Conservation (phyloP, 441 rosid species). For the California macrophylla region DNA sequence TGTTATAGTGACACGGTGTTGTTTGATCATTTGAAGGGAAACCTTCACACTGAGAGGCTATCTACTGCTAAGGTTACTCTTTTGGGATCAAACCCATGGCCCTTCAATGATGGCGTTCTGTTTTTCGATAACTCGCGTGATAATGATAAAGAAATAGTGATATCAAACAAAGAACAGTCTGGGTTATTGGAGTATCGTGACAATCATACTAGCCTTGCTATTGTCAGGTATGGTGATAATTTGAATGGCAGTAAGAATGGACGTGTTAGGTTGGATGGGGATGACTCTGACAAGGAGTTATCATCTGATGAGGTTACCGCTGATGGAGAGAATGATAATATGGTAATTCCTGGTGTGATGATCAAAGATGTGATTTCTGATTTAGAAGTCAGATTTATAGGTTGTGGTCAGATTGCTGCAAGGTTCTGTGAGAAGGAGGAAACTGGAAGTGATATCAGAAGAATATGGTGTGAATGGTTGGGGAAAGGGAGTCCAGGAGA, state of each 20-base stretch:
- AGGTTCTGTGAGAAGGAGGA: conserved; percentile 43
- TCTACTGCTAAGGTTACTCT: conserved; percentile 63
- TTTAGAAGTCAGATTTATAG: conserved; percentile 45
- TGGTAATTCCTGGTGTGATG: conserved; percentile 46
- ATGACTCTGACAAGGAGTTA: conserved; percentile 2
- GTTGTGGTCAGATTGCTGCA: conserved; percentile 57
- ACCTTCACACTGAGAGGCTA: conserved; percentile 59
- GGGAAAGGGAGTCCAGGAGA: conserved; percentile 34
- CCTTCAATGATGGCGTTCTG: conserved; percentile 72
- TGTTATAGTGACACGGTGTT: conserved; percentile 66
- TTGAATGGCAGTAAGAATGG: conserved; percentile 11
- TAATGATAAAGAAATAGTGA: conserved; percentile 22
- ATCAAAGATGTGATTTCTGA: conserved; percentile 50
- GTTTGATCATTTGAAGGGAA: conserved; percentile 72
- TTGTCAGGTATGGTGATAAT: conserved; percentile 41
- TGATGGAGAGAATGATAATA: conserved; percentile 18
- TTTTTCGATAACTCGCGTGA: conserved; percentile 52
- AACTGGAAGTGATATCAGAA: conserved; percentile 32
- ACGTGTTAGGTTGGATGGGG: conserved; percentile 17
- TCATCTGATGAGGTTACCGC: conserved; percentile 9
- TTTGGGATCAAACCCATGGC: conserved; percentile 71
- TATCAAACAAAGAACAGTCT: conserved; percentile 16
- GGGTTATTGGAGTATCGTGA: conserved; percentile 26
- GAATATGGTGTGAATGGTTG: conserved; percentile 91
- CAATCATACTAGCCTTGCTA: conserved; percentile 34